These are phyloP conservation scores for Arctium lappa DNA, from an alignment of 129 eudicot species.

Conservation along the genomic window DNA sequence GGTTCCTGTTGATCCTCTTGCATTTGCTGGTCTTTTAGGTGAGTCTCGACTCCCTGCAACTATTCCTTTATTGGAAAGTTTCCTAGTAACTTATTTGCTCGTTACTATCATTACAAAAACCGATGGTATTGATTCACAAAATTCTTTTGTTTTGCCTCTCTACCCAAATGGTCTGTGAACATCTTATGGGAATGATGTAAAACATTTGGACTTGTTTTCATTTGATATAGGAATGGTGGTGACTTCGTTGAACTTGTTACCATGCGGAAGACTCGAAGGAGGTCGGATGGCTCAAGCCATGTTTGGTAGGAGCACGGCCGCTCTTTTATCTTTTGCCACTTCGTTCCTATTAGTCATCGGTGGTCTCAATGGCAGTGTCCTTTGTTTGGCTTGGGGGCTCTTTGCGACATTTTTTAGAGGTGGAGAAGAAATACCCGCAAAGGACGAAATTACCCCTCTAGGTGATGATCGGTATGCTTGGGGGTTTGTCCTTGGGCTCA, in stretches of 20 bases:
- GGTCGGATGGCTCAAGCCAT: conserved; percentile 93
- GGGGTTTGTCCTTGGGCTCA: conserved; percentile 78
- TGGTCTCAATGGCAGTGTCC: conserved; percentile 80
- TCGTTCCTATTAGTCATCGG: conserved; percentile 74
- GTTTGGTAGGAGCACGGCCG: conserved; percentile 81
- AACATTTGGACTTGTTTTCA: too few relatives aligned
- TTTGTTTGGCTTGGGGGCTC: conserved; percentile 94
- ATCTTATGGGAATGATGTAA: too few relatives aligned
- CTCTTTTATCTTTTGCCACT: conserved; percentile 62
- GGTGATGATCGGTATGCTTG: conserved; percentile 85
- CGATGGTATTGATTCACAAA: not conserved
- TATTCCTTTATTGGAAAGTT: not conserved
- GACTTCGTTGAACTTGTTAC: conserved; percentile 86
- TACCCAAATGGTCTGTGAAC: too few relatives aligned
- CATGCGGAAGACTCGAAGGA: conserved; percentile 95
- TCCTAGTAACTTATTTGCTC: not conserved
- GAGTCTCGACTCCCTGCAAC: conserved; percentile 25
- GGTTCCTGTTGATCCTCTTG: conserved; percentile 98
- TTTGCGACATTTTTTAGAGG: conserved; percentile 90
- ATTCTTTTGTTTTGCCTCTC: too few relatives aligned
- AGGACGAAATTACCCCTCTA: conserved; percentile 86
- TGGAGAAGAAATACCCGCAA: conserved; percentile 92
- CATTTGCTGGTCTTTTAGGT: conserved; percentile 98
- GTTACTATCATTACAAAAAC: not conserved
- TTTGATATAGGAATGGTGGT: conserved; percentile 80